phyloP scores from a whole-genome alignment of 2,329 filamentous ascomycete genomes.

The Biscogniauxia marginata region DNA sequence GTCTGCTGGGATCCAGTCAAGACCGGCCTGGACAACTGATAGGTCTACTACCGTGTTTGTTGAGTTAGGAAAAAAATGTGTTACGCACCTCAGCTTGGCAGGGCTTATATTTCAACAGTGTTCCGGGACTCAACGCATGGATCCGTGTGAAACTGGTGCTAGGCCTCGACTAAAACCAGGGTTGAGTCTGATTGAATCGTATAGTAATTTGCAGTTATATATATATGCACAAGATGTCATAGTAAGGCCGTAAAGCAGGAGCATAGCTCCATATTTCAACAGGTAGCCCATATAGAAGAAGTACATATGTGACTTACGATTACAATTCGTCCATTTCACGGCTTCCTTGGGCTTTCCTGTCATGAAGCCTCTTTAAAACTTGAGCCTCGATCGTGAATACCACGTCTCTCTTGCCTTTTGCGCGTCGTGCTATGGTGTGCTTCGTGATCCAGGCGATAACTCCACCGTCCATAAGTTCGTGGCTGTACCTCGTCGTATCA shows the following conservation, averaged over 20 bases:
- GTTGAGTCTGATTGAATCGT: too few species aligned
- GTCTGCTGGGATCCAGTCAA: slow-evolving; percentile 57
- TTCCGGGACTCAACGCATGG: too few species aligned
- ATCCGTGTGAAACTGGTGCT: too few species aligned
- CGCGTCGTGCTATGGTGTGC: slow-evolving; percentile 30
- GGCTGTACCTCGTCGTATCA: slow-evolving; percentile 29
- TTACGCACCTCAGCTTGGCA: too few species aligned
- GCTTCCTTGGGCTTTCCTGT: background rate
- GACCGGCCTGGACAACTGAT: slow-evolving; percentile 41
- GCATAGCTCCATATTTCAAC: background rate
- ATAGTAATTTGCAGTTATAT: too few species aligned
- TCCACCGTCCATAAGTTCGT: slow-evolving; percentile 22
- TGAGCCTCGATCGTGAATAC: slow-evolving; percentile 37
- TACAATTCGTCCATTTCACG: background rate
- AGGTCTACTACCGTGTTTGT: too few species aligned
- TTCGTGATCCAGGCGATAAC: slow-evolving; percentile 31
- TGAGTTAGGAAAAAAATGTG: too few species aligned
- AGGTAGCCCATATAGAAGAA: too few species aligned
- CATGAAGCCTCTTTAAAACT: slow-evolving; percentile 24
- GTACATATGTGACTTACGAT: background rate
- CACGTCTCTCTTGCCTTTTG: slow-evolving; percentile 25
- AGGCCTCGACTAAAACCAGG: too few species aligned
- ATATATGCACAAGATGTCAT: too few species aligned
- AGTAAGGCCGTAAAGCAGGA: too few species aligned
- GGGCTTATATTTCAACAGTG: too few species aligned